A percentile compares a stretch with the other conserved stretches of the same genome.
phyloP scores from a whole-genome alignment of 2,329 filamentous ascomycete species.

The Tolypocladium inflatum region DNA sequence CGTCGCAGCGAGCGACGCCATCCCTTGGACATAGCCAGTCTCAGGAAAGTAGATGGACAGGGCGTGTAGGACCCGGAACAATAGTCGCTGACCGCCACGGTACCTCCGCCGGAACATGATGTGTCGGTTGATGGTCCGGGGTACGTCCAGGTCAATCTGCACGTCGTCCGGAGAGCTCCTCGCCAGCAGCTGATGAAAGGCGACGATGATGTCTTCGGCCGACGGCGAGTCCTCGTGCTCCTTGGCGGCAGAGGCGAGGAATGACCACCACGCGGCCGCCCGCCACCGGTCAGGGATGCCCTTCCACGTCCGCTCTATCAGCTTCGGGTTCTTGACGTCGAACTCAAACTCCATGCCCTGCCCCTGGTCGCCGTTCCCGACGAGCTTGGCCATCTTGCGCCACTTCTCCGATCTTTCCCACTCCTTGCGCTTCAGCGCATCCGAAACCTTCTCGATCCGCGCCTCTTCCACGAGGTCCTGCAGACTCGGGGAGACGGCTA shows the following conservation, averaged over 20 bases:
- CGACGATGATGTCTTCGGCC: conserved; percentile 61
- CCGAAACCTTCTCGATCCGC: conserved; percentile 39
- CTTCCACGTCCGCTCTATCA: conserved; percentile 92
- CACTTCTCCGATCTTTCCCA: conserved; percentile 55
- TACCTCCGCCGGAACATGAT: conserved; percentile 96
- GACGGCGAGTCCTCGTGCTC: conserved; percentile 48
- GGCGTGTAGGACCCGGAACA: conserved; percentile 88
- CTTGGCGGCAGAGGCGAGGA: conserved; percentile 69
- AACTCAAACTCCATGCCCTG: conserved; percentile 65
- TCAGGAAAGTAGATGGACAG: conserved; percentile 85
- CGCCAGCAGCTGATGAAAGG: conserved; percentile 65
- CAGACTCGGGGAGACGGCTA: conserved; percentile 48
- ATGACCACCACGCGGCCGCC: conserved; percentile 87
- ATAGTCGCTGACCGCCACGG: conserved; percentile 78
- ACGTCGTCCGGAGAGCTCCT: conserved; percentile 79
- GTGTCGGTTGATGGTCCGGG: conserved; percentile 86
- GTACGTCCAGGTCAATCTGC: conserved; percentile 95
- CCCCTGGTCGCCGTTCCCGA: conserved; percentile 36
- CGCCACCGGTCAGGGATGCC: conserved; percentile 96
- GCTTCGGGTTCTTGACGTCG: conserved; percentile 70
- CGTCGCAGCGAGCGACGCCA: conserved; percentile 89
- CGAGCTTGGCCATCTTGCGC: conserved; percentile 54
- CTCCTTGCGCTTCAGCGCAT: conserved; percentile 53
- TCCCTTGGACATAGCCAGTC: conserved; percentile 94
- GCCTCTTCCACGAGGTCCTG: conserved; percentile 47